Evolutionary conservation across 176 grass and related monocot species (phyloP).

Genomic region (Musa beccarii): DNA sequence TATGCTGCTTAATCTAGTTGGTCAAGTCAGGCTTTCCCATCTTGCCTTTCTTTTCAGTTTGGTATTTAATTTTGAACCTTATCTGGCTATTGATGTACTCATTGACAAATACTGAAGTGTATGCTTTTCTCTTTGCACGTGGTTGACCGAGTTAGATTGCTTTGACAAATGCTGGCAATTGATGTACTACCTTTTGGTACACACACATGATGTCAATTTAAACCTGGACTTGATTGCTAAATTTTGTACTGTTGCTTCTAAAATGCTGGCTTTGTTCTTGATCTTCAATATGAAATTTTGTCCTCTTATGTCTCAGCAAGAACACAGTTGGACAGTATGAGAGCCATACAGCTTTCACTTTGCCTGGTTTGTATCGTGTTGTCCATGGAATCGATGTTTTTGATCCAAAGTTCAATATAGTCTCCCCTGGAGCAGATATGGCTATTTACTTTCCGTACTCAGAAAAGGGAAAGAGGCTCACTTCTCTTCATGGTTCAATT

Average conservation of each 20-base stretch:
- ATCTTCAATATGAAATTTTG: not conserved
- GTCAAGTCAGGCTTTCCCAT: too few species aligned
- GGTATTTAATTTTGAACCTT: too few species aligned
- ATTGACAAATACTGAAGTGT: too few species aligned
- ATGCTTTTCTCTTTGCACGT: too few species aligned
- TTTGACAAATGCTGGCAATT: too few species aligned
- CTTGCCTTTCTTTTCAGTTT: too few species aligned
- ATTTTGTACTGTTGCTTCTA: not conserved
- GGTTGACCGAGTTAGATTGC: too few species aligned
- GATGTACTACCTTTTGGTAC: too few species aligned
- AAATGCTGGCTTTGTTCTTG: not conserved
- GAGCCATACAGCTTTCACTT: conserved; percentile 83
- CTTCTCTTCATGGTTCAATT: conserved; percentile 77
- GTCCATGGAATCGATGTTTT: conserved; percentile 98
- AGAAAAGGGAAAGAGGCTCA: conserved; percentile 64
- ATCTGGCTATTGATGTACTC: too few species aligned
- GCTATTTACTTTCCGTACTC: conserved; percentile 82
- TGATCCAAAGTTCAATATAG: conserved; percentile 98
- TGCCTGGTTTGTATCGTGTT: conserved; percentile 76
- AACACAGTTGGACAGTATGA: conserved; percentile 98
- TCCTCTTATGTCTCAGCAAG: conserved; percentile 43
- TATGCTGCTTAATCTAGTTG: too few species aligned
- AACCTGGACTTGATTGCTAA: not conserved
- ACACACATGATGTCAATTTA: not conserved
- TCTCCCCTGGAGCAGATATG: conserved; percentile 90